Evolutionary conservation across 164 flowering plant species (phyloP).

Genomic region (Annona cherimola): DNA sequence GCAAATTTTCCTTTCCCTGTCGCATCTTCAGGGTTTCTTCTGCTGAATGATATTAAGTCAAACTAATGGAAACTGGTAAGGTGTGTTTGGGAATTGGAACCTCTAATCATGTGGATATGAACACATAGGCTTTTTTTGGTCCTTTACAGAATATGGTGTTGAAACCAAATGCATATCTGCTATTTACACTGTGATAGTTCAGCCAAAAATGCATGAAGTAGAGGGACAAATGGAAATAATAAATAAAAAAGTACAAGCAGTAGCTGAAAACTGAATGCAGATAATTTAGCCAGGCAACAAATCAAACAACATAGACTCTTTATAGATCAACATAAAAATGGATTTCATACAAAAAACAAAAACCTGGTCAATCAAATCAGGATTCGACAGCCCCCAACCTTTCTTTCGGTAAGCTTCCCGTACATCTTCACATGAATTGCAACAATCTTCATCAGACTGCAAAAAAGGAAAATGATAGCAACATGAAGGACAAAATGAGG

Average conservation of each 20-base stretch:
- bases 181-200: too few species aligned
- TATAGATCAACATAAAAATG: background rate
- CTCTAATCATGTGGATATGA: background rate
- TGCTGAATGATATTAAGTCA: too few species aligned
- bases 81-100: too few species aligned
- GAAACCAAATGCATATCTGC: background rate
- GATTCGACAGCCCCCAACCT: conserved; percentile 73
- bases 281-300: background rate
- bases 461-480: background rate
- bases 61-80: too few species aligned
- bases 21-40: too few species aligned
- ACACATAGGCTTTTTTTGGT: background rate
- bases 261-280: background rate
- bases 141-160: background rate
- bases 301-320: background rate
- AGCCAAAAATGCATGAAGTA: too few species aligned
- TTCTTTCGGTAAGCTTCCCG: conserved; percentile 68
- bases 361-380: conserved; percentile 74
- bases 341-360: background rate
- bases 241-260: background rate
- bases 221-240: too few species aligned
- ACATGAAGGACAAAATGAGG: background rate
- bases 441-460: conserved; percentile 72
- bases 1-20: background rate
- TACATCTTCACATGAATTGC: conserved; percentile 79